Conservation (phyloP, 768 basidiomycete species). For the Trametes villosa region DNA sequence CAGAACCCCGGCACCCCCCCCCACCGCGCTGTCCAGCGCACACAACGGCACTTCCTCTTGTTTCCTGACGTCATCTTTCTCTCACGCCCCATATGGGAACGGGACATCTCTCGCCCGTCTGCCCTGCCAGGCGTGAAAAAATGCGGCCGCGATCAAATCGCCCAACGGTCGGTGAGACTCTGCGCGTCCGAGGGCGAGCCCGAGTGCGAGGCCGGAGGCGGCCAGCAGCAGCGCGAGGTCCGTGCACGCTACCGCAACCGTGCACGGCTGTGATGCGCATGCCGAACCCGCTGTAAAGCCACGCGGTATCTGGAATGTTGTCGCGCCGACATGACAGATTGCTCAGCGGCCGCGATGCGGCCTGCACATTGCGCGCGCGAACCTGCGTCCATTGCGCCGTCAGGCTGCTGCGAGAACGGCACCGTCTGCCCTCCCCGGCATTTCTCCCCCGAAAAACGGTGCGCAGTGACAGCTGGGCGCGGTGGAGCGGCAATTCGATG, state of each 20-base stretch:
- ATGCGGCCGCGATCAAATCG: constrained; percentile 7
- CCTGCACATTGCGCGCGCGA: background rate
- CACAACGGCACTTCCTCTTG: background rate
- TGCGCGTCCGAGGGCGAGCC: too few species aligned
- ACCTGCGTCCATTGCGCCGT: constrained; percentile 1
- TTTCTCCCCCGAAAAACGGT: background rate
- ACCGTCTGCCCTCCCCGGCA: background rate
- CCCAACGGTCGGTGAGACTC: background rate
- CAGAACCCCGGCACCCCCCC: constrained; percentile 4
- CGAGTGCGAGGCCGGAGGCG: background rate
- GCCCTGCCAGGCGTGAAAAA: background rate
- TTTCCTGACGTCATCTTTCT: constrained; percentile 11
- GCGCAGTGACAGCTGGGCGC: background rate
- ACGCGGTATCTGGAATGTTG: constrained; percentile 3
- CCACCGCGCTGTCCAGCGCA: background rate
- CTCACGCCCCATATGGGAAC: constrained; percentile 7
- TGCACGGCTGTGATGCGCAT: constrained; percentile 8
- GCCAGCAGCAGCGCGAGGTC: background rate
- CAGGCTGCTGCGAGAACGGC: background rate
- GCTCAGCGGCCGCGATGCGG: constrained; percentile 15
- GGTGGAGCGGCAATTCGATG: constrained; percentile 5
- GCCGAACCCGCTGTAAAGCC: constrained; percentile 8
- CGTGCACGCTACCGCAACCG: background rate
- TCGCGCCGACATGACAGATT: constrained; percentile 11
- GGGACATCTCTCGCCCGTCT: constrained; percentile 12